Conservation (phyloP, 1,284 basidiomycete species). For the Cutaneotrichosporon sp. region DNA sequence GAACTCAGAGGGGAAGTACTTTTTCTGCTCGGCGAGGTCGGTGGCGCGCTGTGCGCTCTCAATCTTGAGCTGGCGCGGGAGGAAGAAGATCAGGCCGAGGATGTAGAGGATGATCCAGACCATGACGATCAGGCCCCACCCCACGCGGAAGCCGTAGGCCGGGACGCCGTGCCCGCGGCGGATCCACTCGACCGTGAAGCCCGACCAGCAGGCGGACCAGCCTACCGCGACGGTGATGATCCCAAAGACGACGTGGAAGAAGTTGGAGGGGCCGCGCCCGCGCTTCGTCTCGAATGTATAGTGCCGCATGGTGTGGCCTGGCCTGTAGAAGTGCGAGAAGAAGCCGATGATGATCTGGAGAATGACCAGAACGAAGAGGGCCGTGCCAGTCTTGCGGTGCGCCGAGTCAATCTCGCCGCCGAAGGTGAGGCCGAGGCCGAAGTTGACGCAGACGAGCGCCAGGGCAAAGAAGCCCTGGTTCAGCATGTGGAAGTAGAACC, state of each 20-base stretch:
- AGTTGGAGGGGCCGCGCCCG: conserved; percentile 40
- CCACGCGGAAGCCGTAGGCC: conserved; percentile 31
- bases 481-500: conserved; percentile 62
- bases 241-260: conserved; percentile 38
- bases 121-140: conserved; percentile 38
- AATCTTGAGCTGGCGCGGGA: conserved; percentile 27
- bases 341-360: conserved; percentile 63
- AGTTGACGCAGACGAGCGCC: conserved; percentile 59
- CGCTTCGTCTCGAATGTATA: conserved; percentile 27
- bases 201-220: conserved; percentile 37
- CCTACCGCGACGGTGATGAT: conserved; percentile 35
- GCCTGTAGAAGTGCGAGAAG: conserved; percentile 59
- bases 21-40: conserved; percentile 11
- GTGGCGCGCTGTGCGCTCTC: conserved; percentile 16
- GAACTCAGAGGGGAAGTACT: conserved; percentile 14
- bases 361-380: conserved; percentile 64
- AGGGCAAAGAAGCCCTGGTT: conserved; percentile 62
- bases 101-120: conserved; percentile 23
- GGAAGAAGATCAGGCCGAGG: conserved; percentile 30
- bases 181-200: conserved; percentile 36
- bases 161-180: conserved; percentile 26
- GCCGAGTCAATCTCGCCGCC: conserved; percentile 43
- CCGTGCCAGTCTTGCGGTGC: conserved; percentile 64
- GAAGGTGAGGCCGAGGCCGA: conserved; percentile 42
- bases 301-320: conserved; percentile 4